A percentile compares a stretch with the other conserved stretches of the same genome.
Evolutionary conservation across 768 basidiomycete species (phyloP).

Genomic region (Suillus subaureus): DNA sequence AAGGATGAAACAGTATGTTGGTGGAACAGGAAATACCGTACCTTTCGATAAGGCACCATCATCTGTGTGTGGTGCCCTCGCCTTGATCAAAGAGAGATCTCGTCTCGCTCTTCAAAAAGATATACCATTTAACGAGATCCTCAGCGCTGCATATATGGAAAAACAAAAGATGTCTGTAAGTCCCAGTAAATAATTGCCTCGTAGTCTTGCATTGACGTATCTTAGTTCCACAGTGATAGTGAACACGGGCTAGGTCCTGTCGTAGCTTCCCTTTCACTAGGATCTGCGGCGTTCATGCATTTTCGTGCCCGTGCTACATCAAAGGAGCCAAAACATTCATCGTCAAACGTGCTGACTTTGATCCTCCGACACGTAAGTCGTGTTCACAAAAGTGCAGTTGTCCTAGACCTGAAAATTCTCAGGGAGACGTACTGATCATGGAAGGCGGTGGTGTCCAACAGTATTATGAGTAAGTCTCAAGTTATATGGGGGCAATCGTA

Average conservation of each 20-base stretch:
- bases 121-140: conserved; percentile 71
- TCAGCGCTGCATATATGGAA: conserved; percentile 85
- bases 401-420: conserved; percentile 12
- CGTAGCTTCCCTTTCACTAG: conserved; percentile 77
- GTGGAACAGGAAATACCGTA: conserved; percentile 72
- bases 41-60: conserved; percentile 60
- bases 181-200: conserved; percentile 8
- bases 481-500: conserved; percentile 9
- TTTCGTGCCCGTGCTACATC: conserved; percentile 56
- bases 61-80: conserved; percentile 60
- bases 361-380: conserved; percentile 65
- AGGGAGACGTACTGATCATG: conserved; percentile 84
- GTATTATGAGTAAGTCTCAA: conserved; percentile 62
- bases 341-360: conserved; percentile 49
- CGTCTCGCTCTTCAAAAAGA: conserved; percentile 42
- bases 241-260: conserved; percentile 73
- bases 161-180: conserved; percentile 81
- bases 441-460: conserved; percentile 68
- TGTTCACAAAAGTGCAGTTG: not conserved
- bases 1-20: conserved; percentile 60
- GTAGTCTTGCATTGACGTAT: conserved; percentile 15
- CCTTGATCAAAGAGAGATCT: conserved; percentile 60
- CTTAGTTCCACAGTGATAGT: conserved; percentile 78
- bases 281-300: conserved; percentile 78
- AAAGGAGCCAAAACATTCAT: conserved; percentile 30